These are phyloP conservation scores for Leccinum rimulosum DNA, from an alignment of 768 basidiomycete species.

Conservation along the genomic window DNA sequence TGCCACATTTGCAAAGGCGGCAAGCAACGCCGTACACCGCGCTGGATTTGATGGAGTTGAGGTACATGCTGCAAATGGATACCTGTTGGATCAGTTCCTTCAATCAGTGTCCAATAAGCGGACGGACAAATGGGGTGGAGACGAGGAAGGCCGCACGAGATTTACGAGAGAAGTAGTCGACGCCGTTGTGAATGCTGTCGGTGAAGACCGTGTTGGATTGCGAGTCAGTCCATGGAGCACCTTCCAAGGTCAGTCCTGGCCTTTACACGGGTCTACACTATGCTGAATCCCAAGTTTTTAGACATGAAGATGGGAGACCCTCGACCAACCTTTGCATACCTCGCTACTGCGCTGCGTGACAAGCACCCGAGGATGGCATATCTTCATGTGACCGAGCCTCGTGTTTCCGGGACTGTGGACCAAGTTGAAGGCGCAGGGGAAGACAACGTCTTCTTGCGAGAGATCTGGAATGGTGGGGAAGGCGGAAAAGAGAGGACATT, in stretches of 20 bases:
- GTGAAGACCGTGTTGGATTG: neutral
- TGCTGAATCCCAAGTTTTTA: neutral
- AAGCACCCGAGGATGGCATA: neutral
- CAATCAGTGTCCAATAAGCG: neutral
- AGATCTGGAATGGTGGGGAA: conserved; percentile 3
- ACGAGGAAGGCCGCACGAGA: conserved; percentile 45
- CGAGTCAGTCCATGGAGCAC: neutral
- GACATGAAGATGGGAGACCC: neutral
- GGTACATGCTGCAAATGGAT: conserved; percentile 43
- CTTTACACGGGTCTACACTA: neutral
- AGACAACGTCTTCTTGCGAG: neutral
- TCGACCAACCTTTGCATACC: neutral
- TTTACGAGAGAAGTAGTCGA: conserved; percentile 44
- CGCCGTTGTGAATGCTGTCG: neutral
- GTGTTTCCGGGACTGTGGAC: neutral
- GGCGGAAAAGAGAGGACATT: conserved; percentile 18
- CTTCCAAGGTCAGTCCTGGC: neutral
- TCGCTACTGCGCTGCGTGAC: neutral
- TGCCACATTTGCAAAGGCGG: conserved; percentile 28
- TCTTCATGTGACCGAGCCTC: neutral
- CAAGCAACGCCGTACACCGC: conserved; percentile 30
- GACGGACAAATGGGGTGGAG: conserved; percentile 52
- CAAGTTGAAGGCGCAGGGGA: neutral
- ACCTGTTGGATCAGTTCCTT: conserved; percentile 61
- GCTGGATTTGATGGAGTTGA: conserved; percentile 31